A percentile compares a stretch with the other conserved stretches of the same genome.
These are phyloP conservation scores for Immersiporthe knoxdaviesiana DNA, from an alignment of 2,329 filamentous ascomycete genomes.

Conservation along the genomic window DNA sequence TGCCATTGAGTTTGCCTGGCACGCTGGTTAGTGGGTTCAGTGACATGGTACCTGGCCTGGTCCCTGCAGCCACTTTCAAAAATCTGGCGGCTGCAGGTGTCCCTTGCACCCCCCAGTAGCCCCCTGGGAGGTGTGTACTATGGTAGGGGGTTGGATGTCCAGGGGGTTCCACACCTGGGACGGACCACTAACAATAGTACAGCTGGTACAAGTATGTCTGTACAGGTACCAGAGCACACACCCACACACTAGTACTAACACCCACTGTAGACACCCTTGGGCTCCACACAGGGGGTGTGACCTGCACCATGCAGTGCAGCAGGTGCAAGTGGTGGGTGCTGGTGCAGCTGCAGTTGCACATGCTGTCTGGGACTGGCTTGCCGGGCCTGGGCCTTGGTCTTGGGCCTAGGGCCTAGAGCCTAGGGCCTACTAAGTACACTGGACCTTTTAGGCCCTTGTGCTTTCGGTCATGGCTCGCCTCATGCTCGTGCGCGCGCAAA, in stretches of 20 bases:
- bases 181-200: neutral
- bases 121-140: neutral
- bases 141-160: neutral
- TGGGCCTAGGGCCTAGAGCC: slow-evolving; percentile 1
- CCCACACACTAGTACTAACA: neutral
- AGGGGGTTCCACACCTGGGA: neutral
- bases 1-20: neutral
- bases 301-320: neutral
- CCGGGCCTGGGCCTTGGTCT: slow-evolving; percentile 5
- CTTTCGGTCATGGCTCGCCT: slow-evolving; percentile 4
- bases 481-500: neutral
- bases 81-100: neutral
- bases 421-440: too few species aligned
- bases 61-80: neutral
- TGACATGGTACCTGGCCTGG: neutral
- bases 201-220: too few species aligned
- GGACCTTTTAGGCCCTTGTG: neutral
- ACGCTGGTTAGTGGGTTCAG: neutral
- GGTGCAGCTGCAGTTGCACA: neutral
- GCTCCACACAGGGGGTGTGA: neutral
- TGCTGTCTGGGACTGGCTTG: slow-evolving; percentile 1
- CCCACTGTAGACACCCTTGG: too few species aligned
- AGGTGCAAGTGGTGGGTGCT: too few species aligned
- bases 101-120: neutral
- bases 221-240: neutral